phyloP scores from a whole-genome alignment of 1,139 yeast genomes.

The Kurtzmaniella quercitrusa region DNA sequence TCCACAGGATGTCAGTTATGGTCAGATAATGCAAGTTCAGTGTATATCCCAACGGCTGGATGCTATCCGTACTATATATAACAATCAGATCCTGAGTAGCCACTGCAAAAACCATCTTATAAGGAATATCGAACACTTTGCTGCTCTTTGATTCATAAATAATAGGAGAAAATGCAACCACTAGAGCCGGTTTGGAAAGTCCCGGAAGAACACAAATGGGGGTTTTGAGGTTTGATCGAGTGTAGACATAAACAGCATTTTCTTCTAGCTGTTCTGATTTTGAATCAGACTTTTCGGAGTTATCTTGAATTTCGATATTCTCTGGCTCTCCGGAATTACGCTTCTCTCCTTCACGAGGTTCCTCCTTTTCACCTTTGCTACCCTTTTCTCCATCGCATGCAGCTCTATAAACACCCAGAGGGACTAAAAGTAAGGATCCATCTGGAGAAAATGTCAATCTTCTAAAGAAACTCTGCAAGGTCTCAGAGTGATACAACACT shows the following conservation, averaged over 20 bases:
- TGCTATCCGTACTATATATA: constrained; percentile 72
- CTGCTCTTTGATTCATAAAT: constrained; percentile 33
- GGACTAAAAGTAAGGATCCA: constrained; percentile 74
- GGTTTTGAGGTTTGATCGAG: constrained; percentile 63
- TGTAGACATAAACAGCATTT: constrained; percentile 75
- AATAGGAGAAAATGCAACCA: constrained; percentile 70
- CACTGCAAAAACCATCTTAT: constrained; percentile 83
- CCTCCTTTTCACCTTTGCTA: constrained; percentile 2
- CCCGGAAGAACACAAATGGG: constrained; percentile 81
- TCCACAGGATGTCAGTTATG: constrained; percentile 86
- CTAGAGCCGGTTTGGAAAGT: constrained; percentile 78
- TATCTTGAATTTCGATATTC: not conserved
- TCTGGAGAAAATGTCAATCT: constrained; percentile 85
- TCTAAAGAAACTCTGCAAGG: constrained; percentile 85
- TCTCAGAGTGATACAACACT: constrained; percentile 72
- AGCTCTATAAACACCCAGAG: constrained; percentile 64
- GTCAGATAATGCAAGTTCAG: constrained; percentile 84
- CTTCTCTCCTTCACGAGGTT: no score
- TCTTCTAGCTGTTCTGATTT: constrained; percentile 26
- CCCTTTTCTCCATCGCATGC: constrained; percentile 8
- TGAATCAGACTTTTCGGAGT: not conserved
- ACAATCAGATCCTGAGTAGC: constrained; percentile 89
- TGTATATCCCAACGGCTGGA: constrained; percentile 66
- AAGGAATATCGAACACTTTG: constrained; percentile 50
- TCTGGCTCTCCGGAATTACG: not conserved